A percentile compares a stretch with the other conserved stretches of the same genome.
Conservation (phyloP, 179 eudicot species). For the Heliamphora ciliata region DNA sequence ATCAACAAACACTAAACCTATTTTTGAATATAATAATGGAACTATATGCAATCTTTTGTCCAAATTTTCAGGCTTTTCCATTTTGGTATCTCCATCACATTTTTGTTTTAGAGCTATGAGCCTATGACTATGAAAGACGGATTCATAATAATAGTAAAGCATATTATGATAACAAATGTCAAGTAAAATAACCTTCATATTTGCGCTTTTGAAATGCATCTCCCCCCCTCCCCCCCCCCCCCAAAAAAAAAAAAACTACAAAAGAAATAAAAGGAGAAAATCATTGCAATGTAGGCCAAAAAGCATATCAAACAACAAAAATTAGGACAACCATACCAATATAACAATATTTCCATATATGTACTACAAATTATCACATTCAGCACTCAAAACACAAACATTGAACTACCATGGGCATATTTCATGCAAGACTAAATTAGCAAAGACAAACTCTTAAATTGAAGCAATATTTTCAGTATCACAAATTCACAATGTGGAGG, state of each 20-base stretch:
- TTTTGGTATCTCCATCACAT: not conserved
- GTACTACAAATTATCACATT: not conserved
- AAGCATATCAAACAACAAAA: not conserved
- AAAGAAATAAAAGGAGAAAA: conserved; percentile 9
- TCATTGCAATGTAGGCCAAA: not conserved
- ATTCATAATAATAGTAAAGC: too few species aligned
- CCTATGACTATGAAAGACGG: too few species aligned
- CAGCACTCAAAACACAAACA: not conserved
- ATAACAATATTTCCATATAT: not conserved
- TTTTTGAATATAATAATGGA: too few species aligned
- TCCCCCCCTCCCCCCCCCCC: too few species aligned
- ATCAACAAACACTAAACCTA: too few species aligned
- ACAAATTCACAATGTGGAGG: not conserved
- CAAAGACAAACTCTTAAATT: not conserved
- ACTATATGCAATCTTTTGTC: not conserved
- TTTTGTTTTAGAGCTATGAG: too few species aligned
- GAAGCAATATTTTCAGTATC: not conserved
- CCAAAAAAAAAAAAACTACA: not conserved
- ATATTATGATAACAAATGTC: not conserved
- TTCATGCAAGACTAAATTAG: not conserved
- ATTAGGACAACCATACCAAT: not conserved
- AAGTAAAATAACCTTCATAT: not conserved
- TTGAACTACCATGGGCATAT: not conserved
- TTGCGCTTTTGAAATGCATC: not conserved
- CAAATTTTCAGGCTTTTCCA: not conserved